phyloP scores from a whole-genome alignment of 192 early-diverging fungal species.

The Podila epigama region DNA sequence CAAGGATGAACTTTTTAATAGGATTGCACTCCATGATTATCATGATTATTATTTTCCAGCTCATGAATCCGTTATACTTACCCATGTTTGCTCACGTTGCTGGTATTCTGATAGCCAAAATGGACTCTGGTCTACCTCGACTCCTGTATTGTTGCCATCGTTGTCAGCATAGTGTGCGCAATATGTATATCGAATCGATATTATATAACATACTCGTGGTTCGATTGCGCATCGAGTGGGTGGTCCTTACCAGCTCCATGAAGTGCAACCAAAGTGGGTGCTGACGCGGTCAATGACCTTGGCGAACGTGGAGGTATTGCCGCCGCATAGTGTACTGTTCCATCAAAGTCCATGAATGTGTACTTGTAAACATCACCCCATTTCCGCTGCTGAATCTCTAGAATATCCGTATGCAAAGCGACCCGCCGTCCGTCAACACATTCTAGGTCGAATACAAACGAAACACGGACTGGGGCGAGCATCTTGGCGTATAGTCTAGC shows the following conservation, averaged over 20 bases:
- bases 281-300: slow-evolving; percentile 22
- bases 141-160: slow-evolving; percentile 6
- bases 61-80: slow-evolving; percentile 20
- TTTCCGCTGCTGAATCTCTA: slow-evolving; percentile 21
- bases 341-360: slow-evolving; percentile 75
- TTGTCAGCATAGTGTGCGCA: no score
- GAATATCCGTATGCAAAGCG: slow-evolving; percentile 3
- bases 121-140: slow-evolving; percentile 58
- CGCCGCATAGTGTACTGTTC: slow-evolving; percentile 69
- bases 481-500: neutral
- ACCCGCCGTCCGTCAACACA: neutral
- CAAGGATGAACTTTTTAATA: neutral
- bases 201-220: no score
- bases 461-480: neutral
- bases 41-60: no score
- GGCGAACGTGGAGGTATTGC: slow-evolving; percentile 50
- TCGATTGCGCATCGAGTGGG: no score
- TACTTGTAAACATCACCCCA: slow-evolving; percentile 69
- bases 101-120: slow-evolving; percentile 71
- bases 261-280: slow-evolving; percentile 69
- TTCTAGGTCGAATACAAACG: slow-evolving; percentile 6
- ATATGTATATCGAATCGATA: no score
- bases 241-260: slow-evolving; percentile 73
- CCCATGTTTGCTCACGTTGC: slow-evolving; percentile 70
- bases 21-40: neutral